Percentiles rank a stretch among this genome's conserved stretches.
Evolutionary conservation across 306 rosid genomes (phyloP).

Genomic region (Vicia sativa): DNA sequence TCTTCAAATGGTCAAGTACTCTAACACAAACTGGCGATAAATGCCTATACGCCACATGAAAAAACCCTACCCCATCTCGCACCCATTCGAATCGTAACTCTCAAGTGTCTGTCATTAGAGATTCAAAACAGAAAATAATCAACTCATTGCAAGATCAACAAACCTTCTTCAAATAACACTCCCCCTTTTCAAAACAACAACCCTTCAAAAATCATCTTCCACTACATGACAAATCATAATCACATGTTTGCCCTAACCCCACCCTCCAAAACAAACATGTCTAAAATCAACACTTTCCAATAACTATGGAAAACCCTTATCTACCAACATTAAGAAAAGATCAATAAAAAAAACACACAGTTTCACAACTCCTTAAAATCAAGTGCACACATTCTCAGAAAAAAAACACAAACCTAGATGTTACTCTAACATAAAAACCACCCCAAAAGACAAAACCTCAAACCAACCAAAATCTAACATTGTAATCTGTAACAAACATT

Average conservation of each 20-base stretch:
- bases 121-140: background rate
- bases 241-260: background rate
- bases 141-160: background rate
- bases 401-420: conserved; percentile 13
- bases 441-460: background rate
- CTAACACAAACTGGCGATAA: background rate
- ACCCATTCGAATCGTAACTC: too few relatives aligned
- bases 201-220: background rate
- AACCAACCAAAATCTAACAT: conserved; percentile 2
- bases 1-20: background rate
- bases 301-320: conserved; percentile 12
- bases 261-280: background rate
- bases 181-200: conserved; percentile 15
- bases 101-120: background rate
- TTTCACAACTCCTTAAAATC: conserved; percentile 16
- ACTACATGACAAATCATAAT: background rate
- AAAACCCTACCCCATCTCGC: background rate
- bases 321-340: conserved; percentile 3
- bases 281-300: conserved; percentile 1
- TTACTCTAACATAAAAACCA: conserved; percentile 22
- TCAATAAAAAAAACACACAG: background rate
- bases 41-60: background rate
- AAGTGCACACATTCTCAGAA: background rate
- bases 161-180: background rate
- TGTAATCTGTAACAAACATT: background rate